Base-by-base conservation (phyloP, 2,329 filamentous ascomycete genomes). In the Aspergillus sp. region DNA sequence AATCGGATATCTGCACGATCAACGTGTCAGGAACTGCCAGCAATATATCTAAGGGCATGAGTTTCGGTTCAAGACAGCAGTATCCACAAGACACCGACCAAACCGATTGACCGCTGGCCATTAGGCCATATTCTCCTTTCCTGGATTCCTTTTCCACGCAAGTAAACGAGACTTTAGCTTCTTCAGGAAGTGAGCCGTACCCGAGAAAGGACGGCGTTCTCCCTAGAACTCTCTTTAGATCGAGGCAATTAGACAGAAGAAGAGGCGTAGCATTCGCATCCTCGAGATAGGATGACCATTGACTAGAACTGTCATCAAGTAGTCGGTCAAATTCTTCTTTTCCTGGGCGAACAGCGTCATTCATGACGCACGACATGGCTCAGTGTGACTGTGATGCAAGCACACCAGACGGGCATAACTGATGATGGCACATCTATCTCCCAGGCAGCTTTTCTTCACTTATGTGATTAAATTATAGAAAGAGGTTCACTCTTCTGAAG, bases 201-300 rank as follows among this genome's bases (percentile, higher is more conserved):
- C 53, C 53, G 8, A 59, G 52, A 32, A 57, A 56, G 41, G 51
- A 30, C 4, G 50, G 51, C 6, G 48, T 50, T 29, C 51, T 44
- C 4, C 33, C 39, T n/a, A 56, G 34, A 28, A 58, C 48, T 38
- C 30, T 8, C 36, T 46, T 46, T 7, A 57, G 38, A 28, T 54
- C 42, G 36, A 55, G 52, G 4, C 42, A 46, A 34, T 54, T 44
- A 4, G 12, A 46, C 26, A 48, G 49, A 5, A 58, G 10, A 39
- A 27, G 29, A n/a, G 33, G 6, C 41, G 43, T 7, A 19, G 57
- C 39, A n/a, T 40, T 45, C 4, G 29, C 45, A 6, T 45, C 10
- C 45, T 26, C 19, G n/a, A 52, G 40, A 46, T 56, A 53, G 7
- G 45, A 52, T 4, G 47, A 42, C 50, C 45, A 54, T 47, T 28